These are phyloP conservation scores for Mercurialis annua DNA, from an alignment of 345 rosid genomes.

Conservation along the genomic window DNA sequence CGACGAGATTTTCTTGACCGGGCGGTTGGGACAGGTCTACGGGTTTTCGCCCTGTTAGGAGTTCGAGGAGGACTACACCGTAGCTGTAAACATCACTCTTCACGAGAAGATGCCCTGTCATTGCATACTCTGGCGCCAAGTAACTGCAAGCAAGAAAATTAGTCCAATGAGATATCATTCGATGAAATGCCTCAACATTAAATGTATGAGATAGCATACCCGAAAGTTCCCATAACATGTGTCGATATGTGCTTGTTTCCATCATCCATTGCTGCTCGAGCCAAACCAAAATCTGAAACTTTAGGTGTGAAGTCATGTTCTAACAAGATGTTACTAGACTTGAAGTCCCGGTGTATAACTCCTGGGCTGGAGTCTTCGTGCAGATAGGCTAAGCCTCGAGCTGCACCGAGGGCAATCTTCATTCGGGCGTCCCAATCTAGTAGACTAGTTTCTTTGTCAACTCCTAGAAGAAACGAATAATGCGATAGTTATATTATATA, in stretches of 20 bases:
- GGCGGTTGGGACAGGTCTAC: constrained; percentile 64
- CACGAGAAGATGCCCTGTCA: constrained; percentile 72
- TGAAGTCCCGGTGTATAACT: constrained; percentile 73
- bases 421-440: constrained; percentile 70
- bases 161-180: constrained; percentile 2
- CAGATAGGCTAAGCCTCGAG: constrained; percentile 75
- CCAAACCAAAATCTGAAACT: constrained; percentile 78
- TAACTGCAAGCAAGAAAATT: constrained; percentile 38
- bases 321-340: constrained; percentile 68
- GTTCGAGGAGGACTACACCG: constrained; percentile 77
- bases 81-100: constrained; percentile 78
- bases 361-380: constrained; percentile 74
- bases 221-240: constrained; percentile 83
- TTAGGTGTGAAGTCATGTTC: constrained; percentile 70
- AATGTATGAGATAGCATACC: constrained; percentile 36
- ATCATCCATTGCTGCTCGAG: constrained; percentile 63
- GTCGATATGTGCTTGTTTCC: constrained; percentile 61
- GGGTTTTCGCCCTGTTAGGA: constrained; percentile 61
- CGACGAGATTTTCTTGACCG: constrained; percentile 68
- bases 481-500: background rate
- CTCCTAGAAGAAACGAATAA: constrained; percentile 32
- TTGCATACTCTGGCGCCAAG: constrained; percentile 76
- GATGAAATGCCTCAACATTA: background rate
- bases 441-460: constrained; percentile 43
- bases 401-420: constrained; percentile 78